These are phyloP conservation scores for Turritis glabra DNA, from an alignment of 345 rosid genomes.

Conservation along the genomic window DNA sequence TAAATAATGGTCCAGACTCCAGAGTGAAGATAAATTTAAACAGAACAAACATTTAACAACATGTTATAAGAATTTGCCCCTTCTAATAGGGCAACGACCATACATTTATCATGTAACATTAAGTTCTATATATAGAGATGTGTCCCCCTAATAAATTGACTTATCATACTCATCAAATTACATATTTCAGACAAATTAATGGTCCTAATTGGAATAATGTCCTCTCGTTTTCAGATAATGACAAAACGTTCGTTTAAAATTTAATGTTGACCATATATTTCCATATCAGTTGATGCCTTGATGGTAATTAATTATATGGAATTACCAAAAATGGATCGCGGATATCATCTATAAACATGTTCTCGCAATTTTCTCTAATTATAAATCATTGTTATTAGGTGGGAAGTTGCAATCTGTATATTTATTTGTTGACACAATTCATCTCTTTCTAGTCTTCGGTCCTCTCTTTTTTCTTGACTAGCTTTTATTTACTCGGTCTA, in stretches of 20 bases:
- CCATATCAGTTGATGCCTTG: constrained; percentile 5
- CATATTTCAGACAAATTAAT: constrained; percentile 24
- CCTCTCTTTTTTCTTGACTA: constrained; percentile 21
- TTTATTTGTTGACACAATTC: constrained; percentile 25
- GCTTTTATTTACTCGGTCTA: neutral
- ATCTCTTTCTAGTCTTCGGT: constrained; percentile 4
- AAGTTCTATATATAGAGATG: constrained; percentile 1
- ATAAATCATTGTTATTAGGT: constrained; percentile 9
- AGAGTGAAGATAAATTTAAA: neutral
- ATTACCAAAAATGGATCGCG: constrained; percentile 9
- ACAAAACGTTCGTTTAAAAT: constrained; percentile 15
- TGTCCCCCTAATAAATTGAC: constrained; percentile 33
- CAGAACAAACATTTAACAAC: constrained; percentile 14
- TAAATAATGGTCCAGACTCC: neutral
- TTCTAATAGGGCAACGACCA: constrained; percentile 36
- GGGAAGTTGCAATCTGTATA: constrained; percentile 21
- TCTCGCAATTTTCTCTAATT: neutral
- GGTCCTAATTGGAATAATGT: constrained; percentile 27
- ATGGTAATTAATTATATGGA: constrained; percentile 12
- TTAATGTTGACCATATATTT: constrained; percentile 19
- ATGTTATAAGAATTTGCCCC: constrained; percentile 21
- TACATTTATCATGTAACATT: constrained; percentile 34
- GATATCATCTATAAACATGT: neutral
- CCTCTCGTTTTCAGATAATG: constrained; percentile 27
- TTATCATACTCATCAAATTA: constrained; percentile 35